Percentiles rank a stretch among this genome's conserved stretches.
phyloP scores from a whole-genome alignment of 1,139 yeast species.

The Hyphopichia fennica region DNA sequence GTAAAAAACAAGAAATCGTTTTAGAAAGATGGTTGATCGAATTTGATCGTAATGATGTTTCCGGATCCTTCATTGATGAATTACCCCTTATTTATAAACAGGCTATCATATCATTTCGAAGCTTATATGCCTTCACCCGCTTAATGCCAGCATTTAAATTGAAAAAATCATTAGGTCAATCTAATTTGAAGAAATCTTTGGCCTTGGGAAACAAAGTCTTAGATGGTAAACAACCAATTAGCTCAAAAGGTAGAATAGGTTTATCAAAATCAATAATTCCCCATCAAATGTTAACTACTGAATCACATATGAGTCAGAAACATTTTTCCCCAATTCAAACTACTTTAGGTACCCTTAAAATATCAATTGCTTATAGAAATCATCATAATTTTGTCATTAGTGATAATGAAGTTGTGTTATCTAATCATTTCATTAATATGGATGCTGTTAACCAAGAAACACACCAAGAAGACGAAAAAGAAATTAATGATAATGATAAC shows the following conservation, averaged over 20 bases:
- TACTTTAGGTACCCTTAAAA: conserved; percentile 67
- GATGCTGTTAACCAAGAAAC: conserved; percentile 22
- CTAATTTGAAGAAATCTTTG: conserved; percentile 18
- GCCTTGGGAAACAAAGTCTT: conserved; percentile 58
- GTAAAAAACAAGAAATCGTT: conserved; percentile 73
- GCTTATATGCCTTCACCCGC: conserved; percentile 65
- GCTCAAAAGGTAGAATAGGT: conserved; percentile 83
- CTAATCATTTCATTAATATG: conserved; percentile 55
- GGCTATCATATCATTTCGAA: conserved; percentile 70
- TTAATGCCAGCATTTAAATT: conserved; percentile 73
- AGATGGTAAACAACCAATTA: conserved; percentile 76
- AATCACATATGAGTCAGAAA: conserved; percentile 58
- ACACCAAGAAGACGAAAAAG: background rate
- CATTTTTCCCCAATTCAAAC: conserved; percentile 71
- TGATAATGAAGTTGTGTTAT: conserved; percentile 64
- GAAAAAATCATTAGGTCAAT: conserved; percentile 33
- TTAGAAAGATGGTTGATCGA: conserved; percentile 92
- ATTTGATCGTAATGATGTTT: conserved; percentile 47
- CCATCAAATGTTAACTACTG: conserved; percentile 38
- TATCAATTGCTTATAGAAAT: conserved; percentile 76
- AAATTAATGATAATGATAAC: background rate
- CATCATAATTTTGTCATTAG: conserved; percentile 67
- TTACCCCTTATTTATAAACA: conserved; percentile 73
- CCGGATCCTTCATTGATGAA: conserved; percentile 42
- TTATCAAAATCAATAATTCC: conserved; percentile 66